phyloP scores from a whole-genome alignment of 2,329 filamentous ascomycete genomes.

The Exophiala aquamarina region DNA sequence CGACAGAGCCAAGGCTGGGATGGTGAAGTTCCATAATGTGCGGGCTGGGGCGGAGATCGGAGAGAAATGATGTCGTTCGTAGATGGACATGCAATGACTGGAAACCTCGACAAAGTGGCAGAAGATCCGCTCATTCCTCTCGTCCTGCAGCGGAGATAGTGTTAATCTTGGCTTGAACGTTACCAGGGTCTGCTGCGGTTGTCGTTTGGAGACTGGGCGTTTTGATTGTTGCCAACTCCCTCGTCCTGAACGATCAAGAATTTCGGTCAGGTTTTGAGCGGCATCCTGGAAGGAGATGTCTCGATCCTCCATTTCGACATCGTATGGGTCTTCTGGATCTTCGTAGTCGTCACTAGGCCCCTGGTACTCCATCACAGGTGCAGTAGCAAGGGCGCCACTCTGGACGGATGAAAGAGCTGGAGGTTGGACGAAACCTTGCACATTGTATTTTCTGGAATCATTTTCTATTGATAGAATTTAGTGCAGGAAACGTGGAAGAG shows the following conservation, averaged over 20 bases:
- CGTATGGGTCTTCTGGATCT: slow-evolving; percentile 62
- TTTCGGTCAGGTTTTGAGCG: slow-evolving; percentile 30
- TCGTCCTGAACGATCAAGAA: slow-evolving; percentile 29
- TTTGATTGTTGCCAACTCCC: slow-evolving; percentile 7
- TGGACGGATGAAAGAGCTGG: background rate
- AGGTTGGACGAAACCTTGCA: slow-evolving; percentile 10
- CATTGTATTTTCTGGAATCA: slow-evolving; percentile 11
- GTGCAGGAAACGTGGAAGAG: slow-evolving; percentile 4
- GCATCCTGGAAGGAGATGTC: slow-evolving; percentile 28
- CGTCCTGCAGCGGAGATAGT: slow-evolving; percentile 74
- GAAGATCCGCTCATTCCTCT: slow-evolving; percentile 78
- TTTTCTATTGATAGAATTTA: slow-evolving; percentile 16
- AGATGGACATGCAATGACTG: slow-evolving; percentile 80
- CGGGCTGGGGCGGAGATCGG: slow-evolving; percentile 62
- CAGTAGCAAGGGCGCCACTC: slow-evolving; percentile 5
- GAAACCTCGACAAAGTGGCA: slow-evolving; percentile 90
- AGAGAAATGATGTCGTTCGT: slow-evolving; percentile 70
- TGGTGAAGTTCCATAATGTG: slow-evolving; percentile 67
- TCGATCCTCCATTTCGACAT: slow-evolving; percentile 55
- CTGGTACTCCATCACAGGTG: background rate
- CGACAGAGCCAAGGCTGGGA: slow-evolving; percentile 79
- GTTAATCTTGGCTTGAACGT: slow-evolving; percentile 27
- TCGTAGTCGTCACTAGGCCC: slow-evolving; percentile 45
- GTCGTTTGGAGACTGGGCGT: slow-evolving; percentile 2
- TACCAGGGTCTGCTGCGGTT: slow-evolving; percentile 13